Base-by-base conservation (phyloP, 2,329 filamentous ascomycete genomes). In the Ambrosiella beaveri region DNA sequence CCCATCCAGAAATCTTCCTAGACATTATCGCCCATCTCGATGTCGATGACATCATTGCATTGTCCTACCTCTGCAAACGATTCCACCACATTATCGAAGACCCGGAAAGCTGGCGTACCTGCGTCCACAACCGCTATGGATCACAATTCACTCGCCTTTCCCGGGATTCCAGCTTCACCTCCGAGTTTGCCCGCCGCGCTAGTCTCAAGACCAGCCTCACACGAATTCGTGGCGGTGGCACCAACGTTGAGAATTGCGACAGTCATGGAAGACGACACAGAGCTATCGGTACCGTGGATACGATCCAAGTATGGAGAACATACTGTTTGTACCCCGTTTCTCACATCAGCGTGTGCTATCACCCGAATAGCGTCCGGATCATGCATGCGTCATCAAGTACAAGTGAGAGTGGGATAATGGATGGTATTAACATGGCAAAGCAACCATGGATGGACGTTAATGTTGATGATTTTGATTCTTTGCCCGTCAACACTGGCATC, bases 91-190 rank as follows among this genome's bases (percentile, higher is more conserved):
- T 97, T 45, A 85, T 97, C 58, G 95, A 88, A 3, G 91, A 87
- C 1, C 88, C 90, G 13, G 88, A 96, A 71, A 89, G 89, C 7
- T 97, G 91, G 91, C 82, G 88, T 62, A 86, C 89, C 67, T 91
- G 90, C 5, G 97, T 97, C 67, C 79, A 88, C 64, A 88, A 90
- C 62, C 91, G 84, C 71, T 98, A 97, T 64, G 88, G 88, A 0
- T 89, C 86, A 1, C 7, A 7, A 9, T 54, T 44, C 15, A 47
- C 35, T 17, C 57, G 52, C 7, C 27, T 50, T 52, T 68, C 64
- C 36, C 68, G 69, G 17, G 65, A 70, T 1, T 71, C 71, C 64
- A 72, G 75, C 19, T 69, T 73, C 27, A 71, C 79, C 40, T 68
- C 70, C 51, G 69, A 71, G 57, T 81, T 80, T 65, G 69, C 68